A percentile compares a stretch with the other conserved stretches of the same genome.
These are phyloP conservation scores for Fusarium circinatum DNA, from an alignment of 2,329 filamentous ascomycete genomes.

Conservation along the genomic window DNA sequence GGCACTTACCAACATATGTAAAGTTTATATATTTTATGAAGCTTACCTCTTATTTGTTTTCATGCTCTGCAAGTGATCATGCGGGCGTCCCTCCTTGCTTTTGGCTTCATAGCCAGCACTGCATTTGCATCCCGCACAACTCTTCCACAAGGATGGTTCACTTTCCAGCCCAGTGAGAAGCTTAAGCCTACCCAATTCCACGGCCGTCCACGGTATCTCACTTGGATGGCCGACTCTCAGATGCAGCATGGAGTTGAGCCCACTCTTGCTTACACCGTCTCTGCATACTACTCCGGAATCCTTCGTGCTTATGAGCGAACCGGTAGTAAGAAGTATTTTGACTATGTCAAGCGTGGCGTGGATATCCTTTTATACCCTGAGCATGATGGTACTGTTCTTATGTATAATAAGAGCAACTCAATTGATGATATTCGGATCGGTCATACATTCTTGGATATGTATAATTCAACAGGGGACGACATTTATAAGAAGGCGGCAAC, in stretches of 20 bases:
- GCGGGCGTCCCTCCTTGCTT: not conserved
- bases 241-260: conserved; percentile 43
- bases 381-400: conserved; percentile 32
- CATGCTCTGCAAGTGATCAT: not conserved
- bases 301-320: conserved; percentile 35
- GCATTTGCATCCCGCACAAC: conserved; percentile 3
- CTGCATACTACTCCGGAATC: conserved; percentile 29
- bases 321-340: conserved; percentile 34
- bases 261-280: conserved; percentile 40
- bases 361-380: conserved; percentile 40
- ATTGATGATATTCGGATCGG: conserved; percentile 34
- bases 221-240: conserved; percentile 45
- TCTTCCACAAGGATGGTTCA: conserved; percentile 27
- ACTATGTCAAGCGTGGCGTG: conserved; percentile 40
- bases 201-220: conserved; percentile 37
- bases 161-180: conserved; percentile 19
- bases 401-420: conserved; percentile 32
- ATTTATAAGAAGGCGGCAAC: conserved; percentile 32
- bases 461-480: conserved; percentile 19
- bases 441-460: conserved; percentile 30
- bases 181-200: conserved; percentile 14
- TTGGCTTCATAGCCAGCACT: not conserved
- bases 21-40: too few relatives aligned
- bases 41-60: not conserved
- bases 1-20: accelerated